Evolutionary conservation across 2,329 filamentous ascomycete species (phyloP).

Genomic region (Davidsoniella australis): DNA sequence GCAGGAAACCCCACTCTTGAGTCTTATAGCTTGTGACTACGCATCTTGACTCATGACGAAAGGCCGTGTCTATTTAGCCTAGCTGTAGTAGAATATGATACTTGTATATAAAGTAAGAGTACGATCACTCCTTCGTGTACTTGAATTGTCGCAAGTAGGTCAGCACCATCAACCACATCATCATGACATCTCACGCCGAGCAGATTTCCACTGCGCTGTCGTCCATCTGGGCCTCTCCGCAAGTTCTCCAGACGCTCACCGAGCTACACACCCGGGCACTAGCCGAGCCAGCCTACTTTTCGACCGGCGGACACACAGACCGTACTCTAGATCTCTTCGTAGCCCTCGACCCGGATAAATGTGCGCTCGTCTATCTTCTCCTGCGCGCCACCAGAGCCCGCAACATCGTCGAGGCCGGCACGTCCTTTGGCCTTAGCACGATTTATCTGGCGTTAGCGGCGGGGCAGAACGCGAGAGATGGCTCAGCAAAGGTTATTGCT

Average conservation of each 20-base stretch:
- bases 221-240: conserved; percentile 12
- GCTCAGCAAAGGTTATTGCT: conserved; percentile 29
- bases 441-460: conserved; percentile 45
- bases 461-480: conserved; percentile 23
- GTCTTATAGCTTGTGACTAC: too few species aligned
- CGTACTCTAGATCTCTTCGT: conserved; percentile 27
- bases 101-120: background rate
- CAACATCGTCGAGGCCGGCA: conserved; percentile 41
- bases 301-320: background rate
- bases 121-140: background rate
- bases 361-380: conserved; percentile 37
- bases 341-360: conserved; percentile 41
- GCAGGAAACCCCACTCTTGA: too few species aligned
- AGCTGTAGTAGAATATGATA: too few species aligned
- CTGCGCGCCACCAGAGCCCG: conserved; percentile 29
- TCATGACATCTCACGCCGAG: too few species aligned
- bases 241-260: conserved; percentile 16
- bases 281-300: conserved; percentile 9
- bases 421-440: conserved; percentile 43
- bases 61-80: too few species aligned
- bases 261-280: conserved; percentile 17
- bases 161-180: background rate
- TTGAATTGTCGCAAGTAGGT: too few species aligned
- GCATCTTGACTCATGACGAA: too few species aligned
- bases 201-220: background rate